These are phyloP conservation scores for Sclerotinia sclerotiorum DNA, from an alignment of 2,329 filamentous ascomycete species.

Conservation along the genomic window DNA sequence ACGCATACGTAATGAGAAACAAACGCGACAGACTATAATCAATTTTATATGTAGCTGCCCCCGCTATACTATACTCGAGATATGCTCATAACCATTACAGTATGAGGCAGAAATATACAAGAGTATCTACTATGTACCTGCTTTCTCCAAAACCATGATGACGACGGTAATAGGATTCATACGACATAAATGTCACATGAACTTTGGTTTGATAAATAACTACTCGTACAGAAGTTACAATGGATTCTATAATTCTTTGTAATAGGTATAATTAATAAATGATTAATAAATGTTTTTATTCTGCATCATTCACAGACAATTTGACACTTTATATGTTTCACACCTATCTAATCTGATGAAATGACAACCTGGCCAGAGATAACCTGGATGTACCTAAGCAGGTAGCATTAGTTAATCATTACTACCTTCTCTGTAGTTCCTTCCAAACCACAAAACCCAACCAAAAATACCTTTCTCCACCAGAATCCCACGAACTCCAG, in stretches of 20 bases:
- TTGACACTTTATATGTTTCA: neutral
- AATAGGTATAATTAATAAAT: no score
- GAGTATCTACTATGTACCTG: no score
- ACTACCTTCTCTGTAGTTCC: neutral
- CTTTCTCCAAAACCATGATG: neutral
- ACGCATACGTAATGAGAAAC: neutral
- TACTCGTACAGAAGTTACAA: neutral
- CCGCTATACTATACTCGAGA: neutral
- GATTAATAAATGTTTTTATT: neutral
- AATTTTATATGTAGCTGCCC: neutral
- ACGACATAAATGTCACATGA: no score
- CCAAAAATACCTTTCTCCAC: neutral
- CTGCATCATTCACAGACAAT: neutral
- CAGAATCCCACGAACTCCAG: neutral
- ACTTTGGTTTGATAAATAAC: no score
- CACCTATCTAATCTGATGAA: neutral
- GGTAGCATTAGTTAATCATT: neutral
- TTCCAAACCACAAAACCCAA: neutral
- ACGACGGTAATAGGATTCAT: neutral
- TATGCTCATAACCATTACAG: neutral
- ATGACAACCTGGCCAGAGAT: constrained; percentile 10
- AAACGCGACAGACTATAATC: neutral
- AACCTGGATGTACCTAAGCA: neutral
- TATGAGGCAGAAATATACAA: neutral
- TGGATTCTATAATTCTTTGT: neutral